phyloP scores from a whole-genome alignment of 179 eudicot genomes.

The Heliamphora pulchella region DNA sequence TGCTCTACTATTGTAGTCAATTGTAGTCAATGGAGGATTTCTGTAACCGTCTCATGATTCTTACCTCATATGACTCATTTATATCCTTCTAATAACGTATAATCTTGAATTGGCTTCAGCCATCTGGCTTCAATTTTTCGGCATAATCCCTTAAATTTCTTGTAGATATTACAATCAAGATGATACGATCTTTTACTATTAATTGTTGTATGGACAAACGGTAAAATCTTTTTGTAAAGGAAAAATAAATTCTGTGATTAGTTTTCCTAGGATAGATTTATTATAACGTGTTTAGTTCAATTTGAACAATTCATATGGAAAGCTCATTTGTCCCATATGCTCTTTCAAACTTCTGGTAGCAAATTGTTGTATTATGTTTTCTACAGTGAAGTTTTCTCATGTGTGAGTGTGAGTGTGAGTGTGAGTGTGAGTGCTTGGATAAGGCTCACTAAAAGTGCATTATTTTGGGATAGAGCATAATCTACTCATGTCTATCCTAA shows the following conservation, averaged over 20 bases:
- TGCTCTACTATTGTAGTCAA: too few relatives aligned
- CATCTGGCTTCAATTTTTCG: neutral
- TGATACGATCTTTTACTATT: neutral
- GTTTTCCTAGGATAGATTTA: neutral
- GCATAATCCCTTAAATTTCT: neutral
- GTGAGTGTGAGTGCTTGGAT: neutral
- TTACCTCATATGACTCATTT: too few relatives aligned
- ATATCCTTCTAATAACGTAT: neutral
- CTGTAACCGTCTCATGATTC: too few relatives aligned
- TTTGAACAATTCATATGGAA: neutral
- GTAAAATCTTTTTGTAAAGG: neutral
- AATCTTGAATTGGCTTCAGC: neutral
- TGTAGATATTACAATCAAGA: neutral
- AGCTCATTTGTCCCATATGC: neutral
- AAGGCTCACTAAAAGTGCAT: neutral
- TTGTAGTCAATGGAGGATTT: too few relatives aligned
- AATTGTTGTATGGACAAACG: neutral
- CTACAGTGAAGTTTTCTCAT: neutral
- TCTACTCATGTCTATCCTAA: neutral
- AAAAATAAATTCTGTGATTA: neutral
- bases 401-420: too few relatives aligned
- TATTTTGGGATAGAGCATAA: neutral
- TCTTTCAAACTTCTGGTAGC: neutral
- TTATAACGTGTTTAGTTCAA: neutral
- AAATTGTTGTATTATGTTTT: neutral